Evolutionary conservation across 2,329 filamentous ascomycete genomes (phyloP), one percentile per base, ranked within the genome.

Genomic region (Cladosporium sphaerospermum): DNA sequence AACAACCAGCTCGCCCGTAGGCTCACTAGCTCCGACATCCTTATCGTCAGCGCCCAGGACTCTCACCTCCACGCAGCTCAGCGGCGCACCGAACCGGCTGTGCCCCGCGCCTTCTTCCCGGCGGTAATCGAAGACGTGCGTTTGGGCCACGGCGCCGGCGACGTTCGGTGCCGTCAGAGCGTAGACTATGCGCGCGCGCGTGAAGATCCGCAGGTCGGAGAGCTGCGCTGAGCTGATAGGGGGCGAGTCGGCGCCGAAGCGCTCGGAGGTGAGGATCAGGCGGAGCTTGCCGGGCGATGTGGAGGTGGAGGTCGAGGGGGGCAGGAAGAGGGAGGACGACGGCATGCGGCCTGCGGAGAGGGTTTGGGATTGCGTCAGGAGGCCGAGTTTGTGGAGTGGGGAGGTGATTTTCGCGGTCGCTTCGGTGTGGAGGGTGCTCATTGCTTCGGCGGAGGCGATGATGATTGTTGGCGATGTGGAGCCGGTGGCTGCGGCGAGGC

Each of bases 111-210:
- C 68, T 34, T 71, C 71, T 3, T 74, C 57, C 78, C 77, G 59
- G 45, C 92, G 78, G 69, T 97, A 97, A 67, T 97, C 92, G 65
- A 88, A 95, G 37, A 91, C 78, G 56, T 88, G 84, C 7, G 88
- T 95, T 72, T 97, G 92, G 1, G 86, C 77, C n/a, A 95, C 81
- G 1, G 91, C 86, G 36, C 93, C 93, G 2, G 91, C 92, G n/a
- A 97, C 88, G 56, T 82, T 81, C 19, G 89, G 76, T 1, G 87
- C 84, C 14, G 89, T 87, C 52, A 99, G 77, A 3, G 90, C 91
- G 69, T 97, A 96, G 47, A 95, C 78, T 53, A 96, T 77, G 48
- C 89, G 82, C 1, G 89, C 85, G 28, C 86, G 82, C 2, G 87
- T 88, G 69, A 90, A 88, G 49, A 95, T 79, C 43, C 91, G 83